Evolutionary conservation across 805 yeast species (phyloP).

Genomic region (Komagataella ulmi): DNA sequence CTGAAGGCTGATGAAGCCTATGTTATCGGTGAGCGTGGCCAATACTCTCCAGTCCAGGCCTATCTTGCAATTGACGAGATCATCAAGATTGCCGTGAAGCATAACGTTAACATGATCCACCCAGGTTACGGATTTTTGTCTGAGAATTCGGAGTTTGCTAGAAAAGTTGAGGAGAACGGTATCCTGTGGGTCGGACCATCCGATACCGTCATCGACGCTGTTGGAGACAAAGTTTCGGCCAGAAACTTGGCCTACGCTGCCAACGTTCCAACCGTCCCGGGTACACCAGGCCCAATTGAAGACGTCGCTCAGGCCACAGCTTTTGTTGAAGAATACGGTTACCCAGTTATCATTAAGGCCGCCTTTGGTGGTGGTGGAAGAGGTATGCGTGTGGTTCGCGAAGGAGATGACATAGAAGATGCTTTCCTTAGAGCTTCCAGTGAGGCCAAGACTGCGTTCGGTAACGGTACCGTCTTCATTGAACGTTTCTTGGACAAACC

Average conservation of each 20-base stretch:
- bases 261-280: conserved; percentile 90
- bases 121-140: conserved; percentile 89
- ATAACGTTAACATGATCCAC: conserved; percentile 75
- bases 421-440: conserved; percentile 90
- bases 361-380: conserved; percentile 99
- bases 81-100: conserved; percentile 68
- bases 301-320: conserved; percentile 60
- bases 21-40: conserved; percentile 80
- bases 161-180: conserved; percentile 80
- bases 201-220: conserved; percentile 75
- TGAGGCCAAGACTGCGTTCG: conserved; percentile 92
- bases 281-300: conserved; percentile 95
- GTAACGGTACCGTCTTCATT: conserved; percentile 96
- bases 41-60: conserved; percentile 91
- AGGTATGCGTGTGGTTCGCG: conserved; percentile 98
- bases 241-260: conserved; percentile 73
- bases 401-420: conserved; percentile 85
- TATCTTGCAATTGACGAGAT: conserved; percentile 93
- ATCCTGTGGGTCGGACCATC: conserved; percentile 96
- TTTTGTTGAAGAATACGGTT: conserved; percentile 79
- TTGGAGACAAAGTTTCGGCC: conserved; percentile 95
- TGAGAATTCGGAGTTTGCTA: conserved; percentile 88
- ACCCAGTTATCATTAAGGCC: conserved; percentile 94
- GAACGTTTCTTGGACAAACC: conserved; percentile 93
- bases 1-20: conserved; percentile 91